Base-by-base conservation (phyloP, 2,329 filamentous ascomycete genomes). In the Trichoderma afroharzianum region DNA sequence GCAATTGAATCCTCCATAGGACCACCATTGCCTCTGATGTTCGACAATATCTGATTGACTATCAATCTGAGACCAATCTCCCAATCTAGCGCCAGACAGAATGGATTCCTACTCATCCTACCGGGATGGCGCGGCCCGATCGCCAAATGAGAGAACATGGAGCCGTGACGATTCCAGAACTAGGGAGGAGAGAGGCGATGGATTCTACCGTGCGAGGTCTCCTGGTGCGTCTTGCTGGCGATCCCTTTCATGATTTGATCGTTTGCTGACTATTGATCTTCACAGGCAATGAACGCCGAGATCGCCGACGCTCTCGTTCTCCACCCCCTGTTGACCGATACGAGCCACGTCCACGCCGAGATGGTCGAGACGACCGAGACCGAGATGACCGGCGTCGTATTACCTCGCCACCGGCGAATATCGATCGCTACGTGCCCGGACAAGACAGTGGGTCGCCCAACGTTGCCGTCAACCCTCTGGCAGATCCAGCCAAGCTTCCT, bases 351-450 rank as follows among this genome's bases (percentile, higher is more conserved):
- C 79, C 81, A 63, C 89, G 92, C 62, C 87, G 93, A 76, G 92
- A 94, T 74, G 30, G 92, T 55, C 79, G 85, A 72, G 57, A 59
- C 74, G 92, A 94, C 64, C 83, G 88, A 72, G 84, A 86, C 55
- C 78, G 90, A 68, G 90, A 93, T 71, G 90, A 91, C 75, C 83
- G 85, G 69, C 89, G 91, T 71, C 88, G 88, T 58, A 80, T 93
- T 76, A 77, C 87, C 79, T 87, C 90, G 11, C 84, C 91, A 73
- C 84, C 91, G 33, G 88, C 91, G 71, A 92, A 92, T 72, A 96
- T 97, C 74, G 93, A 97, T 79, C 90, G 93, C 76, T 96, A 96
- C 78, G 91, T 96, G 24, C 93, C 93, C 1, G 92, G 92, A 21
- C 91, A 93, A 75, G 89, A 92, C 71, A 78, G 78, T 39, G 83